phyloP scores from a whole-genome alignment of 1,284 basidiomycete species.

The Gomphus sp. region DNA sequence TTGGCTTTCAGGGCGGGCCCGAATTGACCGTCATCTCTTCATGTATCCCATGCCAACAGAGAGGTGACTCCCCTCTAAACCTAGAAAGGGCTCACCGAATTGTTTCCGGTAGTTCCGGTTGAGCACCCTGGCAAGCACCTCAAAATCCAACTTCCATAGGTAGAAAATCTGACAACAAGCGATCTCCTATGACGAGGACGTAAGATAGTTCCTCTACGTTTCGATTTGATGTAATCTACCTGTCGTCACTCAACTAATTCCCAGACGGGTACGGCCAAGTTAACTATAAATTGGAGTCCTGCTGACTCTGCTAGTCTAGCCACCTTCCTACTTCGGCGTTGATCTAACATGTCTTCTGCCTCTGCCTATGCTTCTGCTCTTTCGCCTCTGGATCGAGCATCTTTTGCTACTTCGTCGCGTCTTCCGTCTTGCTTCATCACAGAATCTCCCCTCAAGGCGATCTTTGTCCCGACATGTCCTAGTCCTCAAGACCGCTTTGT shows the following conservation, averaged over 20 bases:
- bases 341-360: background rate
- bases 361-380: slow-evolving; percentile 18
- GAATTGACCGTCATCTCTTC: too few species aligned
- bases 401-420: slow-evolving; percentile 35
- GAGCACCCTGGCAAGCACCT: background rate
- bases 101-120: background rate
- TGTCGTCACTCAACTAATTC: background rate
- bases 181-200: background rate
- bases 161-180: background rate
- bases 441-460: slow-evolving; percentile 35
- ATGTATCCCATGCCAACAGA: too few species aligned
- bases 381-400: slow-evolving; percentile 28
- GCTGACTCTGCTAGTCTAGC: background rate
- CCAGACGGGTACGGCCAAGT: background rate
- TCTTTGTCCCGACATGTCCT: slow-evolving; percentile 28
- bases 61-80: too few species aligned
- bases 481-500: slow-evolving; percentile 11
- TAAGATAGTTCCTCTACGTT: too few species aligned
- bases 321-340: background rate
- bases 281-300: background rate
- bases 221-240: too few species aligned
- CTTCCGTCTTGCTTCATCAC: slow-evolving; percentile 43
- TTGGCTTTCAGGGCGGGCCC: too few species aligned
- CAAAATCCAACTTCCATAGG: background rate
- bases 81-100: background rate